Evolutionary conservation across 2,329 filamentous ascomycete genomes (phyloP).

Genomic region (Verticillium dahliae): DNA sequence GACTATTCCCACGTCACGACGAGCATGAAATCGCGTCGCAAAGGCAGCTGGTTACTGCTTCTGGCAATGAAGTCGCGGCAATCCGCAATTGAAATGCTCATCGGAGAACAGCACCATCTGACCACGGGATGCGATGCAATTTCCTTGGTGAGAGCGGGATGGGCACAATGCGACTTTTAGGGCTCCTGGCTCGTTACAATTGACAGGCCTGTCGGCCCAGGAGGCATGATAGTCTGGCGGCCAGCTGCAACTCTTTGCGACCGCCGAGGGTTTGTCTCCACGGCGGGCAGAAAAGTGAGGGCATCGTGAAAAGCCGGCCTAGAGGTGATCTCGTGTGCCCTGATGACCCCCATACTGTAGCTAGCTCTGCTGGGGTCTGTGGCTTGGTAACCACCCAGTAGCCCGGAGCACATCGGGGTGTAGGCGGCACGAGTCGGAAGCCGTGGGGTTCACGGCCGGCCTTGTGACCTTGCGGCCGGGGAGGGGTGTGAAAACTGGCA

Average conservation of each 20-base stretch:
- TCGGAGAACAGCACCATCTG: neutral
- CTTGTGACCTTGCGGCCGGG: neutral
- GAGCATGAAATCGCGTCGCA: neutral
- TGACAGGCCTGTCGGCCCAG: neutral
- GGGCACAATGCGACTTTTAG: neutral
- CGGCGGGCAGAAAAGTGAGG: neutral
- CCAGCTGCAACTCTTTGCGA: neutral
- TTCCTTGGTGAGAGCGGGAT: neutral
- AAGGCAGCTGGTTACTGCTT: neutral
- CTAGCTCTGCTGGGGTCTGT: neutral
- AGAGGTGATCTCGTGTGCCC: neutral
- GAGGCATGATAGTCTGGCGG: neutral
- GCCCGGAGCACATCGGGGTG: neutral
- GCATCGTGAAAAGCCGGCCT: slow-evolving; percentile 1
- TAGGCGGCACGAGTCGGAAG: neutral
- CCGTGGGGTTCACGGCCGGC: neutral
- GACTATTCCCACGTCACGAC: neutral
- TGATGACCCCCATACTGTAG: neutral
- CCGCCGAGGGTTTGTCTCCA: neutral
- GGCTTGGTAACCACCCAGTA: neutral
- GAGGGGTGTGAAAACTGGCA: neutral
- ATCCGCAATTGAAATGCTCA: neutral
- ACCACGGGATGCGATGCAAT: neutral
- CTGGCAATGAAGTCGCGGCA: neutral
- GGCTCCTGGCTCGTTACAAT: neutral